phyloP scores from a whole-genome alignment of 164 flowering plant genomes.

The Litsea cubeba region DNA sequence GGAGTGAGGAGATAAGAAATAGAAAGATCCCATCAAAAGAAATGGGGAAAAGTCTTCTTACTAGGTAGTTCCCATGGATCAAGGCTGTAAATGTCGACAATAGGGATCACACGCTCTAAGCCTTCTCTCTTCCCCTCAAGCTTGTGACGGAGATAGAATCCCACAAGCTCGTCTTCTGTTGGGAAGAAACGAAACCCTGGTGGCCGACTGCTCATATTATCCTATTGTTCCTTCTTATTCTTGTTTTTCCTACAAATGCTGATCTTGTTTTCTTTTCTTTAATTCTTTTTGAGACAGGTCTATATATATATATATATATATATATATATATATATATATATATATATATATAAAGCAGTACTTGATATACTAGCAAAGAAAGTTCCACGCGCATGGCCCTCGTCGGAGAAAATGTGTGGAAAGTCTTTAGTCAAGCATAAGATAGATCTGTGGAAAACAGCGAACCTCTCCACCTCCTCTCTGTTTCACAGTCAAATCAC shows the following conservation, averaged over 20 bases:
- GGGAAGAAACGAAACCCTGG: constrained; percentile 59
- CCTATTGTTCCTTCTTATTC: not conserved
- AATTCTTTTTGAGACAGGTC: not conserved
- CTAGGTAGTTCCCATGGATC: constrained; percentile 54
- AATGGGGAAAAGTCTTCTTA: constrained; percentile 5
- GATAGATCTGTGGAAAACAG: too few relatives aligned
- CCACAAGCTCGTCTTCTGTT: constrained; percentile 59
- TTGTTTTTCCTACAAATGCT: not conserved
- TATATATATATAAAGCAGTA: too few relatives aligned
- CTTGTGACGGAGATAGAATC: constrained; percentile 49
- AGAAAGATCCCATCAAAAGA: not conserved
- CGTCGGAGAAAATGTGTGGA: not conserved
- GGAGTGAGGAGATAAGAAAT: too few relatives aligned
- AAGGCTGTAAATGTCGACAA: constrained; percentile 28
- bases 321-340: too few relatives aligned
- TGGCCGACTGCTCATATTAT: not conserved
- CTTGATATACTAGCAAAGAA: not conserved
- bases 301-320: too few relatives aligned
- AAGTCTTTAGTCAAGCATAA: too few relatives aligned
- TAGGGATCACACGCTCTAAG: constrained; percentile 37
- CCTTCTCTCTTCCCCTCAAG: constrained; percentile 23
- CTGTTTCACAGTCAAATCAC: too few relatives aligned
- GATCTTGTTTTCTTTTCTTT: not conserved
- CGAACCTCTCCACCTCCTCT: too few relatives aligned
- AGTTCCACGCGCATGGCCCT: not conserved